Conservation (phyloP, 805 yeast species). For the Ogataea methanolica region DNA sequence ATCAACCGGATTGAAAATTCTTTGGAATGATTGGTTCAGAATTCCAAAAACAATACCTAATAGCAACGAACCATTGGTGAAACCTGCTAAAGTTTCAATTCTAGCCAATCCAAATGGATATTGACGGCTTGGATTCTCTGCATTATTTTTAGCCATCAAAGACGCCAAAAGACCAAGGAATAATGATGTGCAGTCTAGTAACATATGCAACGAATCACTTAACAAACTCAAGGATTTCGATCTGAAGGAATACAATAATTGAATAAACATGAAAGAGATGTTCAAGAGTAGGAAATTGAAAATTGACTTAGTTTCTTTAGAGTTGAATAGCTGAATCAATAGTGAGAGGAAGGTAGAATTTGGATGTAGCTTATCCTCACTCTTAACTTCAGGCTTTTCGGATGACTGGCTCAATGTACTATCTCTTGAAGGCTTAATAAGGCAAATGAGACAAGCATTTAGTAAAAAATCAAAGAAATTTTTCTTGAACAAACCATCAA, state of each 20-base stretch:
- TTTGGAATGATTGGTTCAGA: constrained; percentile 77
- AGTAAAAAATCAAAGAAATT: constrained; percentile 8
- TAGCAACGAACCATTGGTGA: constrained; percentile 85
- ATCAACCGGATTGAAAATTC: constrained; percentile 72
- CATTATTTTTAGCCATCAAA: constrained; percentile 32
- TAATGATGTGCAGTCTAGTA: constrained; percentile 87
- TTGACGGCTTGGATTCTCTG: constrained; percentile 27
- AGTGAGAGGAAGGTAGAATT: constrained; percentile 18
- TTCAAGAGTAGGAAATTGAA: constrained; percentile 82
- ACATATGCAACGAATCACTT: constrained; percentile 95
- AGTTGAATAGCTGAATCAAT: constrained; percentile 33
- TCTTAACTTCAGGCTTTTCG: not conserved
- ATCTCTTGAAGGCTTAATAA: constrained; percentile 13
- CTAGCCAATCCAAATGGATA: constrained; percentile 84
- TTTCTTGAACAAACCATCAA: constrained; percentile 2
- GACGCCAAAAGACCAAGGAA: constrained; percentile 89
- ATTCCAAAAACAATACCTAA: constrained; percentile 89
- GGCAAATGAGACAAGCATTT: constrained; percentile 8
- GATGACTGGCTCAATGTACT: not conserved
- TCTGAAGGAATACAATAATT: constrained; percentile 83
- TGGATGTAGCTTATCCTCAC: constrained; percentile 2
- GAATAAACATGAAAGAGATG: constrained; percentile 91
- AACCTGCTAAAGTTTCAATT: constrained; percentile 90
- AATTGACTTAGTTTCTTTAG: constrained; percentile 79
- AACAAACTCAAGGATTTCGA: constrained; percentile 88